A percentile compares a stretch with the other conserved stretches of the same genome.
Evolutionary conservation across 257 asterid species (phyloP).

Genomic region (Parsonsia alboflavescens): DNA sequence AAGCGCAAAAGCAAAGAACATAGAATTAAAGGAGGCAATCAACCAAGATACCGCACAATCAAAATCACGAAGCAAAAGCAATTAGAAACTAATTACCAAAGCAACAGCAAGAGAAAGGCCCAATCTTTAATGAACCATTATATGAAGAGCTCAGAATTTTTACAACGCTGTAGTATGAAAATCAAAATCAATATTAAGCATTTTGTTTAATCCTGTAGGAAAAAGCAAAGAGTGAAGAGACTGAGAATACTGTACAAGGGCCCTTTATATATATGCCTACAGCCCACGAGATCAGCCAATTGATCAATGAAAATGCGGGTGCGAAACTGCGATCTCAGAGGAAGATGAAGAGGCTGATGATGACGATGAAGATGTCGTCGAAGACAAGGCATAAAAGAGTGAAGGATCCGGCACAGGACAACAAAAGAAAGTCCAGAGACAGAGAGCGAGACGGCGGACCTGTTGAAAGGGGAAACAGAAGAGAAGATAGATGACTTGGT

Average conservation of each 20-base stretch:
- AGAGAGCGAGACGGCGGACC: slow-evolving; percentile 61
- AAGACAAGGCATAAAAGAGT: slow-evolving; percentile 4
- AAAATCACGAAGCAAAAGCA: neutral
- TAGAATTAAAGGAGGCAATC: neutral
- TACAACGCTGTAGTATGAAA: neutral
- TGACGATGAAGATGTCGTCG: slow-evolving; percentile 28
- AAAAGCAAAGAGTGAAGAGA: neutral
- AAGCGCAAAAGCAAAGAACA: neutral
- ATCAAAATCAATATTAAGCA: neutral
- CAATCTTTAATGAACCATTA: neutral
- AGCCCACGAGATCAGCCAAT: neutral
- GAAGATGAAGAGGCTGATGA: slow-evolving; percentile 9
- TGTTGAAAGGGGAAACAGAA: slow-evolving; percentile 75
- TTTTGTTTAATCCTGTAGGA: too few species aligned
- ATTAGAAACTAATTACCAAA: neutral
- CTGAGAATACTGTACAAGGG: neutral
- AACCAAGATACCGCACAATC: neutral
- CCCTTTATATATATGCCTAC: neutral
- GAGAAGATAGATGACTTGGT: slow-evolving; percentile 64
- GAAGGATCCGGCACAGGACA: slow-evolving; percentile 35
- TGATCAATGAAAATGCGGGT: slow-evolving; percentile 33
- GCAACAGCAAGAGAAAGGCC: neutral
- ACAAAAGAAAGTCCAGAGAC: slow-evolving; percentile 71
- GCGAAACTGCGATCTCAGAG: slow-evolving; percentile 36
- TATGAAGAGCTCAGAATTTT: neutral